Evolutionary conservation across 139 green algal species (phyloP), one percentile per base, ranked within the genome.

Genomic region (Edaphochlamys debaryana): DNA sequence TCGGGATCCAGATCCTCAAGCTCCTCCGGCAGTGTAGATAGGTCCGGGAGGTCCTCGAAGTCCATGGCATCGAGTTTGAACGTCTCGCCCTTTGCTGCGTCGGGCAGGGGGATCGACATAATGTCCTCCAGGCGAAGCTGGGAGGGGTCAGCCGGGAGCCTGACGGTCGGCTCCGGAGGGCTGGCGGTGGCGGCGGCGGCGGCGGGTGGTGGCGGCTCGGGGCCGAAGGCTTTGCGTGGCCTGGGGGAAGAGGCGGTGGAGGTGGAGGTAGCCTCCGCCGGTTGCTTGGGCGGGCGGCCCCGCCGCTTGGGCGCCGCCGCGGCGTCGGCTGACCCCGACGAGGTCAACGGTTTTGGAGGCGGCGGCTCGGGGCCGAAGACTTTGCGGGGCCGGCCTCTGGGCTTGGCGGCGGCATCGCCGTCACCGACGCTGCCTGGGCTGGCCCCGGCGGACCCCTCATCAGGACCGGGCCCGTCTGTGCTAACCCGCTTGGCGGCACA

Each of bases 71-170:
- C 48, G 17, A 48, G n/a, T 27, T 27, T 38, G 37, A 70, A 58
- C 32, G 37, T 13, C 73, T 80, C 56, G 62, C 73, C 73, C 40
- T 60, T 7, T 38, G 56, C 48, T n/a, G 73, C 56, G 22, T 81
- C 60, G 25, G 75, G 75, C 34, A 81, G 41, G 15, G 75, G 75
- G 38, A 81, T 40, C 42, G 71, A 7, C 5, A 81, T 40, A 23
- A 81, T 81, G 75, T 81, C 60, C 5, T 81, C 75, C 2, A 71
- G 17, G 62, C 56, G 36, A 2, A 81, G 75, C 30, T 81, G 40
- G 32, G 20, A n/a, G 8, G 75, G 75, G 30, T 81, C 75, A 0
- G 62, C 41, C 4, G 75, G 75, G 0, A 81, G 75, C 6, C 29
- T 8, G 3, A 38, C n/a, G 13, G 9, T 30, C 11, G 60, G n/a